Evolutionary conservation across 176 grass and related monocot species (phyloP), one percentile per base, ranked within the genome.

Genomic region (Carex parvula): DNA sequence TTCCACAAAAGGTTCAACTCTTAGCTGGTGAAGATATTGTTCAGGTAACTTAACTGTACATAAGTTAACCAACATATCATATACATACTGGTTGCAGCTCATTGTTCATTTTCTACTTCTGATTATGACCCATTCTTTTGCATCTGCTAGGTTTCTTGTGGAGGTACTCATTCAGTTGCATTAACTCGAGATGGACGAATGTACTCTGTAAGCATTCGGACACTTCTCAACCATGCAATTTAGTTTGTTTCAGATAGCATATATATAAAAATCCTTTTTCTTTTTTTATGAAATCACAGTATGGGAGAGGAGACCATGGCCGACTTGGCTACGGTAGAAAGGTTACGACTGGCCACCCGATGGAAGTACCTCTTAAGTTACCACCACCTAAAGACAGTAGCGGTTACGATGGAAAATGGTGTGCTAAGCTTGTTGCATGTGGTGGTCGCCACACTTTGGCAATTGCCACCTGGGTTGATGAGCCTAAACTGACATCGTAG

Each of bases 151-250:
- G 89, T 98, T 81, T 98, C 96, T 80, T 98, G 96, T 59, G 93
- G 96, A 83, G 96, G 96, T 79, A 98, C 96, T 68, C 96, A 98
- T 92, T 98, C 96, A 46, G 93, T 98, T 64, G 96, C 91, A 2
- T 83, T 91, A 64, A 93, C 91, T 76, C 83, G 82, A 76, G 93
- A 93, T 83, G 96, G 96, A 3, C 91, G 83, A 41, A 90, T 98
- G 83, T 98, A 90, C 42, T 93, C 96, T 80, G 96, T 98, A 90
- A 93, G 96, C 84, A 81, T 70, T 50, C 6, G 4, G 6, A 16
- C 18, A 70, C 22, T n/a, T 10, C 24, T 54, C 10, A 32, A 55
- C 20, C 39, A 72, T 73, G 20, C 20, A 56, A 58, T 55, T 35
- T 80, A 21, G 14, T 87, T 44, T 79, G 15, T 26, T 30, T 30